Conservation (phyloP, 768 basidiomycete species). For the Hirschioporus abietinus region DNA sequence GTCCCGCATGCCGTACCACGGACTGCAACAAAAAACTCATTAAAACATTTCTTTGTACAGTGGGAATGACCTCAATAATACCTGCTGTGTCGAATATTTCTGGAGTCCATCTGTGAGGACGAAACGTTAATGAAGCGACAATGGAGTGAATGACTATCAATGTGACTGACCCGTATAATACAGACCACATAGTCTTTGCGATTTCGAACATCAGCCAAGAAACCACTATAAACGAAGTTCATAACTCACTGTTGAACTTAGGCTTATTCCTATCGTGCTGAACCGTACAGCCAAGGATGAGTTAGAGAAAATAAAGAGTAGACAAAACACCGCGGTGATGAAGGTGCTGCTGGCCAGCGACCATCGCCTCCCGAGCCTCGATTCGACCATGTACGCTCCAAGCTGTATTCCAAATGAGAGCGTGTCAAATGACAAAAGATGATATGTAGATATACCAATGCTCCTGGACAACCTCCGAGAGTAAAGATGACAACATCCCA, state of each 20-base stretch:
- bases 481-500: slow-evolving; percentile 89
- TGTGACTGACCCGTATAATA: slow-evolving; percentile 60
- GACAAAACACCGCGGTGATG: slow-evolving; percentile 68
- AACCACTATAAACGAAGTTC: background rate
- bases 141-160: background rate
- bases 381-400: slow-evolving; percentile 80
- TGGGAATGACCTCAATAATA: slow-evolving; percentile 22
- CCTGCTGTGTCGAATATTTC: slow-evolving; percentile 81
- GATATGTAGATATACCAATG: slow-evolving; percentile 49
- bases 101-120: slow-evolving; percentile 61
- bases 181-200: slow-evolving; percentile 74
- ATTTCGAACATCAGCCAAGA: background rate
- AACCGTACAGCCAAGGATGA: slow-evolving; percentile 53
- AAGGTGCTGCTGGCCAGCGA: slow-evolving; percentile 75
- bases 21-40: slow-evolving; percentile 32
- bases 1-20: slow-evolving; percentile 87
- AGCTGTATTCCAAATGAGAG: slow-evolving; percentile 40
- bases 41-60: background rate
- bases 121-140: slow-evolving; percentile 17
- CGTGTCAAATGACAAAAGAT: slow-evolving; percentile 6
- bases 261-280: slow-evolving; percentile 70
- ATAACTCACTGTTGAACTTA: slow-evolving; percentile 62
- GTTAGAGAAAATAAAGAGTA: slow-evolving; percentile 58
- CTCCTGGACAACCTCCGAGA: slow-evolving; percentile 78
- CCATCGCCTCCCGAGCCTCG: slow-evolving; percentile 57